Base-by-base conservation (phyloP, 1,139 yeast genomes). In the Sugiyamaella grinbergsii region DNA sequence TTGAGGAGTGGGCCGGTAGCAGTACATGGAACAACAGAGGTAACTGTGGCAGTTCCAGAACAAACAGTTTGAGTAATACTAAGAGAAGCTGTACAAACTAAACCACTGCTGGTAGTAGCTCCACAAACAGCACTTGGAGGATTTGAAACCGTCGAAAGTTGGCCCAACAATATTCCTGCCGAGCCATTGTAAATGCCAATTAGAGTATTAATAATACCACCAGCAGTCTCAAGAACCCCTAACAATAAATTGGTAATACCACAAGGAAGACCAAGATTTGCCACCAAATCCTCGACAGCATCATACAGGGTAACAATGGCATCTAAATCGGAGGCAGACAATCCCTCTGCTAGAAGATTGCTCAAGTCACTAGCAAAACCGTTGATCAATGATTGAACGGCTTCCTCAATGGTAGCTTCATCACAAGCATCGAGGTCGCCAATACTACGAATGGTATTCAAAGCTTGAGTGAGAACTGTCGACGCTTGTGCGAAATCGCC, bases 221-320 rank as follows among this genome's bases (percentile, higher is more conserved):
- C 45, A 10, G 22, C 34, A 19, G 34, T 28, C n/a, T 42, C 45
- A 2, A 42, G 36, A 31, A 42, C 38, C 2, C 5, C n/a, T 20
- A 42, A 32, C 4, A 42, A 19, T 2, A 29, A 10, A 10, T 42
- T 42, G n/a, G 23, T 19, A 3, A 31, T 6, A 10, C 15, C 19
- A 37, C 49, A 44, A 10, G 49, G 49, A 10, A 44, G 20, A 18
- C 32, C 42, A 18, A 44, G 36, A 15, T 18, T 36, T 15, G 28
- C 33, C 7, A 34, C 20, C 13, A 36, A 16, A 11, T 26, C 20
- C 11, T 36, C 29, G 6, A 37, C 5, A n/a, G 42, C 42, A 31
- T 36, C 49, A 22, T 42, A 42, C 18, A 42, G 19, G 18, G 45
- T 42, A 19, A 44, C 20, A 8, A 44, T 26, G 37, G 37, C 42